A percentile compares a stretch with the other conserved stretches of the same genome.
Conservation (phyloP, 441 rosid species). For the Metrosideros polymorpha region DNA sequence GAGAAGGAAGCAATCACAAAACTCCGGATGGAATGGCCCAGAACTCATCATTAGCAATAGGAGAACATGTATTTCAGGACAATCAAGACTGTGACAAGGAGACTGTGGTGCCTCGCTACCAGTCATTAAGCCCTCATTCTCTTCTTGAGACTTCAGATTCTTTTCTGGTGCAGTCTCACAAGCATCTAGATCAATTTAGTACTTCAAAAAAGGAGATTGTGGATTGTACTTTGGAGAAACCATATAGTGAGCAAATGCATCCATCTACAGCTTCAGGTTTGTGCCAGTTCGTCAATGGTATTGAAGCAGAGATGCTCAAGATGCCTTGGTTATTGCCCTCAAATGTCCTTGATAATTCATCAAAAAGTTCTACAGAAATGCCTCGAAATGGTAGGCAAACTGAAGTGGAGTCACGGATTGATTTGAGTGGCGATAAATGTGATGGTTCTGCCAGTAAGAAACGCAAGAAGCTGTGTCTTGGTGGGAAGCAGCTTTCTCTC, state of each 20-base stretch:
- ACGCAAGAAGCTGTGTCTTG: slow-evolving; percentile 8
- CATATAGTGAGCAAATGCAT: not conserved
- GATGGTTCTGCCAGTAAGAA: not conserved
- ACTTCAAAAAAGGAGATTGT: not conserved
- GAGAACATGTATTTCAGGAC: not conserved
- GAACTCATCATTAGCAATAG: not conserved
- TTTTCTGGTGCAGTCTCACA: not conserved
- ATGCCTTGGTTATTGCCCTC: not conserved
- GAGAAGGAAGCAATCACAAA: not conserved
- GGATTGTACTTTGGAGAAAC: not conserved
- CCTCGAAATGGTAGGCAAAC: not conserved
- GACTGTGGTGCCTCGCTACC: not conserved
- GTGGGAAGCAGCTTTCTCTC: slow-evolving; percentile 36
- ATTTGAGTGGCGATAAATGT: not conserved
- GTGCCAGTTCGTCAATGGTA: not conserved
- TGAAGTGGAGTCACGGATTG: not conserved
- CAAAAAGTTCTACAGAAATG: not conserved
- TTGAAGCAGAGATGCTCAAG: not conserved
- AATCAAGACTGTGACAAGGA: not conserved
- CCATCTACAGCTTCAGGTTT: not conserved
- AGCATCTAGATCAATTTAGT: slow-evolving; percentile 1
- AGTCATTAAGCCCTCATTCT: not conserved
- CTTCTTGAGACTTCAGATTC: not conserved
- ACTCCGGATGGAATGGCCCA: not conserved
- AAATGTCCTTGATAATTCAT: not conserved